Conservation (phyloP, 495 filamentous ascomycete species). For the Schizothecium vesticola region DNA sequence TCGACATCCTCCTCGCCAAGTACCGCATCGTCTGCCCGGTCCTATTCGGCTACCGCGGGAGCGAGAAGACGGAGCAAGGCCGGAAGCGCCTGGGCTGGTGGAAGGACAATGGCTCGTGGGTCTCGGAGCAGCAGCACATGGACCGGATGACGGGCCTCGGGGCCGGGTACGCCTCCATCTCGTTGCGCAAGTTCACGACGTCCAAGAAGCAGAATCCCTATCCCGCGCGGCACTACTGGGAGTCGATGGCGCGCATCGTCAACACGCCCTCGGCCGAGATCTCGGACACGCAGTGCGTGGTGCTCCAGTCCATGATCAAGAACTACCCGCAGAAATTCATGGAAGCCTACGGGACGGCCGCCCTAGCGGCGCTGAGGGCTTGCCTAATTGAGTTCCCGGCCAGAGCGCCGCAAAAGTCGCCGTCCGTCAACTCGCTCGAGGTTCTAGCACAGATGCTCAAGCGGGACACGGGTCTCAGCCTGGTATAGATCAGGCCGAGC, state of each 20-base stretch:
- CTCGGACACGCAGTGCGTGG: conserved; percentile 69
- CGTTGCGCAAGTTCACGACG: conserved; percentile 72
- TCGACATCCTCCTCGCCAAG: conserved; percentile 87
- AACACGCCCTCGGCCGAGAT: conserved; percentile 62
- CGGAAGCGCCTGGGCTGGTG: conserved; percentile 71
- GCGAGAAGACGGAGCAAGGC: conserved; percentile 66
- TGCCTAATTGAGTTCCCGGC: conserved; percentile 65
- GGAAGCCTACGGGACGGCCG: conserved; percentile 68
- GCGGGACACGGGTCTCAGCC: conserved; percentile 52
- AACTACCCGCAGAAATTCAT: conserved; percentile 66
- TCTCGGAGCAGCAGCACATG: conserved; percentile 61
- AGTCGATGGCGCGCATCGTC: conserved; percentile 62
- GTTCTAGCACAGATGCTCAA: conserved; percentile 55
- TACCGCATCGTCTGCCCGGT: conserved; percentile 75
- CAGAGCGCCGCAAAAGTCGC: conserved; percentile 42
- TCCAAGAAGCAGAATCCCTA: conserved; percentile 65
- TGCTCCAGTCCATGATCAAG: conserved; percentile 72
- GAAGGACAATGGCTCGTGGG: conserved; percentile 51
- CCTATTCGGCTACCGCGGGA: conserved; percentile 77
- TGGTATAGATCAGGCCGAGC: conserved; percentile 20
- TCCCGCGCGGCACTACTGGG: conserved; percentile 78
- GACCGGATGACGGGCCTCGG: conserved; percentile 81
- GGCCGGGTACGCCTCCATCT: conserved; percentile 75
- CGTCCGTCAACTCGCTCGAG: conserved; percentile 53
- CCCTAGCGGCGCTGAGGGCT: conserved; percentile 54